Evolutionary conservation across 2,329 filamentous ascomycete genomes (phyloP).

Genomic region (Fusarium sterilihyphosum): DNA sequence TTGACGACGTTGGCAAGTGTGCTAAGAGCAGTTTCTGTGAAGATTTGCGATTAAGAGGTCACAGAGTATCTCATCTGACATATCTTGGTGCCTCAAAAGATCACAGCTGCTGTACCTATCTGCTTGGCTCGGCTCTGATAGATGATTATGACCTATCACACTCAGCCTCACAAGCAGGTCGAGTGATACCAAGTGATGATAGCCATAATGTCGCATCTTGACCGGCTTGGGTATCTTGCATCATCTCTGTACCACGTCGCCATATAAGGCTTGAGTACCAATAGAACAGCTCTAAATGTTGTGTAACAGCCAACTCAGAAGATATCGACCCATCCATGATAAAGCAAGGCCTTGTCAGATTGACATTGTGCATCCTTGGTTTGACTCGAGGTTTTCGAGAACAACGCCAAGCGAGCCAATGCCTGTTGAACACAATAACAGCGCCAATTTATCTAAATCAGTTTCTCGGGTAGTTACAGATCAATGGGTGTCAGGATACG

Average conservation of each 20-base stretch:
- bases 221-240: constrained; percentile 18
- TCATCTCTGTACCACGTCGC: constrained; percentile 31
- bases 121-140: not conserved
- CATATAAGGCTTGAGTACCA: constrained; percentile 23
- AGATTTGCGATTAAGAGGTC: not conserved
- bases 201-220: constrained; percentile 22
- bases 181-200: constrained; percentile 3
- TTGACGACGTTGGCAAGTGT: not conserved
- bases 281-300: not conserved
- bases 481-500: constrained; percentile 1
- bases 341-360: constrained; percentile 16
- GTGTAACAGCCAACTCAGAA: constrained; percentile 33
- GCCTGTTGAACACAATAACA: not conserved
- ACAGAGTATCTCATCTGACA: not conserved
- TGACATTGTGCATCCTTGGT: not conserved
- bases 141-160: not conserved
- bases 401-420: constrained; percentile 15
- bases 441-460: constrained; percentile 15
- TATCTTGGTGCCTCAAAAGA: not conserved
- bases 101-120: not conserved
- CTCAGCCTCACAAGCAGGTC: not conserved
- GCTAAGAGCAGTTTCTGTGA: not conserved
- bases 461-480: constrained; percentile 26
- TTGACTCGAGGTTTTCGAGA: constrained; percentile 2
- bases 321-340: constrained; percentile 1